Evolutionary conservation across 2,329 filamentous ascomycete genomes (phyloP), one percentile per base, ranked within the genome.

Genomic region (Apiospora koreana): DNA sequence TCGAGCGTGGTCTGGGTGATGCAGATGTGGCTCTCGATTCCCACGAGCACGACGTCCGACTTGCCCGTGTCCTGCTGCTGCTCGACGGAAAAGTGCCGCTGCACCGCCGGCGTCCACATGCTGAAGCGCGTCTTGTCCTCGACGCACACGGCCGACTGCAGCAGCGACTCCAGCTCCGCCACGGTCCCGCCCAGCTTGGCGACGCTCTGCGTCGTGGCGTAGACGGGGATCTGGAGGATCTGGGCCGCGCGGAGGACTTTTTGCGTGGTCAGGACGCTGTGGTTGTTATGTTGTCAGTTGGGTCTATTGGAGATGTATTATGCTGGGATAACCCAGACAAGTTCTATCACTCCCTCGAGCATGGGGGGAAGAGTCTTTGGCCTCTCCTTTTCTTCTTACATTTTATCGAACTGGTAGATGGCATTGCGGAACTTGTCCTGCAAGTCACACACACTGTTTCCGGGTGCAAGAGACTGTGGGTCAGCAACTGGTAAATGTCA

Each of bases 1-100:
- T 98, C 95, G 54, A 98, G 86, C 21, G 93, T 90, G 54, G 95
- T 98, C 86, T 98, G 95, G 72, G 94, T 95, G 41, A 98, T 91
- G 85, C 95, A 98, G 79, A 98, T 96, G 82, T 98, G 95, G 50
- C 90, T 89, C 83, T 98, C 95, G 79, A 98, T 97, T 46, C 95
- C 95, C 21, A 97, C 92, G 73, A 98, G 89, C 69, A 93, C 92
- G 68, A 94, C 87, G 76, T 91, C 87, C 4, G 77, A 68, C 3
- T 74, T 62, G 14, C 46, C 43, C 38, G 38, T 25, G 38, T 45
- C 64, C 50, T 74, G 46, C 14, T 78, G 75, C 1, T 80, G 71
- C 8, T 78, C 45, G 12, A n/a, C 7, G 5, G 64, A 66, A 70
- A 81, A 76, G 25, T 77, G 75, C 5, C 82, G 75, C 35, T 86